Evolutionary conservation across 2,329 filamentous ascomycete species (phyloP).

Genomic region (Cytospora chrysosperma): DNA sequence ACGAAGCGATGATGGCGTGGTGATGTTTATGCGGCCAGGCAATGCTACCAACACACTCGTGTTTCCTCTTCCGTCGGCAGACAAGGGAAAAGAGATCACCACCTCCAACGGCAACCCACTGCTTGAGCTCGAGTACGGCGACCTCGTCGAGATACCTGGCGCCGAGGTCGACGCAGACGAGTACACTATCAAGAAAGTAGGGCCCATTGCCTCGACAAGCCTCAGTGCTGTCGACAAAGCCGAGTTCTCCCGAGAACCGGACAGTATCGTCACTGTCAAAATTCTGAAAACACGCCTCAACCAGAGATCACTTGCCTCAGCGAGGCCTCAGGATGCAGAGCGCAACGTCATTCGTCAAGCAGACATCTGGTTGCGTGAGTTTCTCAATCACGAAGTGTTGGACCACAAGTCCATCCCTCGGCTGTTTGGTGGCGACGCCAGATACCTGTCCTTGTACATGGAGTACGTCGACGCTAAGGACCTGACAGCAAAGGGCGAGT

Average conservation of each 20-base stretch:
- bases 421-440: constrained; percentile 58
- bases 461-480: constrained; percentile 59
- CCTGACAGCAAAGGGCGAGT: constrained; percentile 47
- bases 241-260: constrained; percentile 51
- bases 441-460: constrained; percentile 61
- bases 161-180: constrained; percentile 46
- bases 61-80: constrained; percentile 49
- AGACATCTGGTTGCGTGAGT: constrained; percentile 60
- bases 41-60: constrained; percentile 47
- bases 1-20: constrained; percentile 48
- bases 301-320: constrained; percentile 29
- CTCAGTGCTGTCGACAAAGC: constrained; percentile 58
- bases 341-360: constrained; percentile 58
- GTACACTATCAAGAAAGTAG: constrained; percentile 55
- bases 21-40: constrained; percentile 52
- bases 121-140: constrained; percentile 49
- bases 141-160: constrained; percentile 50
- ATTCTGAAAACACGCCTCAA: constrained; percentile 55
- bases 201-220: constrained; percentile 55
- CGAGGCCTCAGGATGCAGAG: constrained; percentile 50
- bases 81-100: constrained; percentile 48
- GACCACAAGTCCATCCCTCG: constrained; percentile 58
- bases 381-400: constrained; percentile 54
- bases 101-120: constrained; percentile 49
- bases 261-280: constrained; percentile 59